Evolutionary conservation across 345 rosid species (phyloP).

Genomic region (Gossypium arboreum): DNA sequence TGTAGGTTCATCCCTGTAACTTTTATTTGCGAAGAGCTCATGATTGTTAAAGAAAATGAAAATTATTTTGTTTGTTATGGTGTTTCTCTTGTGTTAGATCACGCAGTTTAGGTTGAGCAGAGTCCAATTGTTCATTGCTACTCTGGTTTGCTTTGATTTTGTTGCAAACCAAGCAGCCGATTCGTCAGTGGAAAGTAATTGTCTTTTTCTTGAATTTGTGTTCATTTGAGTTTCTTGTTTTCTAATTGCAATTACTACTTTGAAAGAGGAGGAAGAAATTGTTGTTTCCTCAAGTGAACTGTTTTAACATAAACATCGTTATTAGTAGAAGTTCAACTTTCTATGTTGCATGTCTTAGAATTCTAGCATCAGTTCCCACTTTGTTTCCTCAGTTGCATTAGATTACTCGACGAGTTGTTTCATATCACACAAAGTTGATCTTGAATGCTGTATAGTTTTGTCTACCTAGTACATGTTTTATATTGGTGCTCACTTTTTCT

Average conservation of each 20-base stretch:
- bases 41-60: not conserved
- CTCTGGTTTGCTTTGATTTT: not conserved
- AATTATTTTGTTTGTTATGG: not conserved
- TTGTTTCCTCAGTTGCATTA: not conserved
- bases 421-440: not conserved
- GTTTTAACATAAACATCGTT: not conserved
- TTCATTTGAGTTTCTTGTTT: not conserved
- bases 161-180: not conserved
- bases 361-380: not conserved
- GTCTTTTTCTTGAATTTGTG: not conserved
- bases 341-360: not conserved
- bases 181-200: not conserved
- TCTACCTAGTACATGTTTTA: not conserved
- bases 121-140: not conserved
- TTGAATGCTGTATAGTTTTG: not conserved
- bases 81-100: not conserved
- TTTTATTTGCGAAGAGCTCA: not conserved
- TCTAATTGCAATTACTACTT: not conserved
- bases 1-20: not conserved
- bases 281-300: not conserved
- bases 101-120: not conserved
- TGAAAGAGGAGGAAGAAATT: not conserved
- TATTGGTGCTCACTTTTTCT: constrained; percentile 27
- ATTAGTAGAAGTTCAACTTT: not conserved
- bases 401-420: not conserved